Evolutionary conservation across 495 filamentous ascomycete species (phyloP).

Genomic region (Podospora australis): DNA sequence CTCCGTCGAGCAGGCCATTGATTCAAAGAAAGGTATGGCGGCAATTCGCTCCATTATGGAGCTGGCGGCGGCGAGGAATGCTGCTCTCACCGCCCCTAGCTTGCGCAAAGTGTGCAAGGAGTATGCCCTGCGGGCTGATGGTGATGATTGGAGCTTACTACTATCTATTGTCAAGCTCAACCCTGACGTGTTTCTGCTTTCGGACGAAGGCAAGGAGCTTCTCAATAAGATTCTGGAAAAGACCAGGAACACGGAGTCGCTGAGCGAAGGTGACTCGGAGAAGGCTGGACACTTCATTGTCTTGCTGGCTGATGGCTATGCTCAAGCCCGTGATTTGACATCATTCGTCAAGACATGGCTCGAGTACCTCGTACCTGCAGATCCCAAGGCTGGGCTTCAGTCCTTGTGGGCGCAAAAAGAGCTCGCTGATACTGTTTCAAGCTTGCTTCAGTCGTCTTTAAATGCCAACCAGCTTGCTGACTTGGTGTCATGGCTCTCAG

Average conservation of each 20-base stretch:
- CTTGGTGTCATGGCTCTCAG: constrained; percentile 36
- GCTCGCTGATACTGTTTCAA: constrained; percentile 41
- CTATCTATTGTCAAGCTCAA: constrained; percentile 58
- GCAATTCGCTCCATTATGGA: constrained; percentile 34
- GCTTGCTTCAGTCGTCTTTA: constrained; percentile 36
- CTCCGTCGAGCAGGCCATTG: constrained; percentile 11
- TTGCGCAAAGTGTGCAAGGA: constrained; percentile 37
- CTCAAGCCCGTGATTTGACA: constrained; percentile 56
- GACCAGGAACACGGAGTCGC: constrained; percentile 14
- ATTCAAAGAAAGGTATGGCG: too few species aligned
- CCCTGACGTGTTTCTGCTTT: constrained; percentile 58
- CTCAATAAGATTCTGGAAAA: constrained; percentile 29
- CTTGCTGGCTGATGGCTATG: constrained; percentile 57
- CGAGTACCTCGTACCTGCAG: constrained; percentile 47
- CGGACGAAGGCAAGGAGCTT: constrained; percentile 25
- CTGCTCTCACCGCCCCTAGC: constrained; percentile 17
- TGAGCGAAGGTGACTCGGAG: constrained; percentile 10
- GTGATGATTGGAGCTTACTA: constrained; percentile 56
- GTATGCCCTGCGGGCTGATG: constrained; percentile 30
- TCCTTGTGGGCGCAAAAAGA: constrained; percentile 57
- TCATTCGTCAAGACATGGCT: constrained; percentile 65
- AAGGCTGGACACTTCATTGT: constrained; percentile 36
- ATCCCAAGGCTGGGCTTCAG: constrained; percentile 33
- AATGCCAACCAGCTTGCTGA: constrained; percentile 42
- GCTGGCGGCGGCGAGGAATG: constrained; percentile 28